These are phyloP conservation scores for Aphanomyces stellatus DNA, from an alignment of 352 stramenopile genomes.

Conservation along the genomic window DNA sequence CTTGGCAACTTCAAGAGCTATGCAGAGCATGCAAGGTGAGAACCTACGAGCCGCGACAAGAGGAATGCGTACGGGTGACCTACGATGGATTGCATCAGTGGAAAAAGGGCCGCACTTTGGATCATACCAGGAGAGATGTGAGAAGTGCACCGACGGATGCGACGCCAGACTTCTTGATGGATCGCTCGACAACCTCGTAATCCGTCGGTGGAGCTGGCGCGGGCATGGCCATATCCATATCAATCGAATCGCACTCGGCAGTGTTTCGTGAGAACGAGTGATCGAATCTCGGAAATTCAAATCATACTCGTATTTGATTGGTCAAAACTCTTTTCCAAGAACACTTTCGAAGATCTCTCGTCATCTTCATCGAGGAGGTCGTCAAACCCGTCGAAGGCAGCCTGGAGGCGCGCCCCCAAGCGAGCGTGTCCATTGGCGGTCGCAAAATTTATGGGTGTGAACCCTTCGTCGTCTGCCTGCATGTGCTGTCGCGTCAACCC, in stretches of 20 bases:
- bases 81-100: slow-evolving; percentile 19
- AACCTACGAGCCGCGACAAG: not conserved
- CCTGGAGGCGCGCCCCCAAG: not conserved
- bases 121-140: slow-evolving; percentile 50
- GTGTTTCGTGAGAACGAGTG: no score
- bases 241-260: no score
- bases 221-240: no score
- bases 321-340: not conserved
- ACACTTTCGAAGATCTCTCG: not conserved
- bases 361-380: not conserved
- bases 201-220: no score
- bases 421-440: not conserved
- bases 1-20: slow-evolving; percentile 81
- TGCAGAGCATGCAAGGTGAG: not conserved
- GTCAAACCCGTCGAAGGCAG: not conserved
- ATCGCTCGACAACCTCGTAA: no score
- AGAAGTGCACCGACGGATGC: slow-evolving; percentile 58
- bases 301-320: no score
- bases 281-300: no score
- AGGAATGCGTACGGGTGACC: slow-evolving; percentile 69
- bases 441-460: slow-evolving; percentile 11
- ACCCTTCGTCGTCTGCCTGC: slow-evolving; percentile 7
- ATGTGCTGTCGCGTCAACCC: not conserved
- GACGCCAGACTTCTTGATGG: slow-evolving; percentile 47
- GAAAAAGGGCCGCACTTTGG: slow-evolving; percentile 9